A percentile compares a stretch with the other conserved stretches of the same genome.
Conservation (phyloP, 2,329 filamentous ascomycete species). For the Teratosphaeria pseudoeucalypti region DNA sequence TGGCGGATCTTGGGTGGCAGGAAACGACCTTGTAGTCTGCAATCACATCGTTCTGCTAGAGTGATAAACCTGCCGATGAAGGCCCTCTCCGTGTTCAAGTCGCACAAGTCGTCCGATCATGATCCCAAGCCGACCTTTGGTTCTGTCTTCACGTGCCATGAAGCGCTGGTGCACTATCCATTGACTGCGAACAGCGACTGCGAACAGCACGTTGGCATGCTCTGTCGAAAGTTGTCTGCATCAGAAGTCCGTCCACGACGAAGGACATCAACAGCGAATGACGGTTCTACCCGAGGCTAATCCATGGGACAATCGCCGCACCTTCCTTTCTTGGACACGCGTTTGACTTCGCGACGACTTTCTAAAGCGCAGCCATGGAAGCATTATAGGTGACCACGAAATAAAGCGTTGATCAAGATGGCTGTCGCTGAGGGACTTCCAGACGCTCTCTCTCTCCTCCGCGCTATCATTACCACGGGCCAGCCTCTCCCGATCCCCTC, state of each 20-base stretch:
- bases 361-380: neutral
- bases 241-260: too few relatives aligned
- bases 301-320: neutral
- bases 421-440: conserved; percentile 1
- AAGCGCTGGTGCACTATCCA: too few relatives aligned
- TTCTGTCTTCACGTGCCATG: too few relatives aligned
- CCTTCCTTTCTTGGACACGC: neutral
- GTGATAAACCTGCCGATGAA: too few relatives aligned
- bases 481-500: conserved; percentile 59
- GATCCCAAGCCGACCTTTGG: too few relatives aligned
- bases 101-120: too few relatives aligned
- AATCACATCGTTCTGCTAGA: neutral
- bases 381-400: neutral
- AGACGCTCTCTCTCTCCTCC: conserved; percentile 71
- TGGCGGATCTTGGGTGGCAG: neutral
- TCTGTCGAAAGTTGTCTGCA: too few relatives aligned
- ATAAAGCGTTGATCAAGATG: neutral
- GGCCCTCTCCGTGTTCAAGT: too few relatives aligned
- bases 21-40: too few relatives aligned
- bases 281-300: neutral
- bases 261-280: neutral
- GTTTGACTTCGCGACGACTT: neutral
- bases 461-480: conserved; percentile 66
- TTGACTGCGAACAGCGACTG: neutral
- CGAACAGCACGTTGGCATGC: too few relatives aligned